phyloP scores from a whole-genome alignment of 1,284 basidiomycete species.

The Apiotrichum mycotoxinovorans region DNA sequence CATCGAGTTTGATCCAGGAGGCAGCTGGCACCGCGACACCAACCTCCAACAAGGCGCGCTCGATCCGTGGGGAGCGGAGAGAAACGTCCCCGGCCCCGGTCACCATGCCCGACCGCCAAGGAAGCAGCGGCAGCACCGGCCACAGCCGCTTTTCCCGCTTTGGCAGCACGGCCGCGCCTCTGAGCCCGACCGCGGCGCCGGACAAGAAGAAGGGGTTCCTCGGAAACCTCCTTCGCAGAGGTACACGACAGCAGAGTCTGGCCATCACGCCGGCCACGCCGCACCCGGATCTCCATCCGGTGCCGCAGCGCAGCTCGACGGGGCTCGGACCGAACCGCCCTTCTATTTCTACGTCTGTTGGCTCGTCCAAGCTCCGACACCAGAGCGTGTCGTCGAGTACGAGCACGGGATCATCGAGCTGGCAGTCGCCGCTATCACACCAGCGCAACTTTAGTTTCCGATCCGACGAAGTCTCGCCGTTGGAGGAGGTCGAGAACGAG shows the following conservation, averaged over 20 bases:
- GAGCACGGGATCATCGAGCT: slow-evolving; percentile 18
- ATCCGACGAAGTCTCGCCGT: not conserved
- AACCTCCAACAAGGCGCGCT: not conserved
- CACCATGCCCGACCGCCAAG: not conserved
- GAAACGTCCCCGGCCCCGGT: slow-evolving; percentile 1
- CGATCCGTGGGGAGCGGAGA: not conserved
- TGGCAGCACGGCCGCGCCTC: slow-evolving; percentile 21
- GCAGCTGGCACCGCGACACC: slow-evolving; percentile 10
- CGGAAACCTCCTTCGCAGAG: slow-evolving; percentile 34
- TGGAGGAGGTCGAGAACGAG: slow-evolving; percentile 16
- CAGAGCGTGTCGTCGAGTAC: slow-evolving; percentile 1
- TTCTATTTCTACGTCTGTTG: not conserved
- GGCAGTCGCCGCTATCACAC: not conserved
- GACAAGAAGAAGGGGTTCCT: slow-evolving; percentile 42
- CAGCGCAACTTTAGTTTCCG: not conserved
- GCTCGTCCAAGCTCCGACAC: not conserved
- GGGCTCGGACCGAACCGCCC: not conserved
- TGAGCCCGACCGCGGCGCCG: slow-evolving; percentile 12
- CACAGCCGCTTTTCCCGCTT: slow-evolving; percentile 23
- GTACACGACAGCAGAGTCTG: slow-evolving; percentile 25
- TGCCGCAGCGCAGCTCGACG: not conserved
- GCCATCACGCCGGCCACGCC: slow-evolving; percentile 17
- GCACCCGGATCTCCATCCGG: slow-evolving; percentile 20
- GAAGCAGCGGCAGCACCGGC: not conserved
- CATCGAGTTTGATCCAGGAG: slow-evolving; percentile 8